Evolutionary conservation across 1,284 basidiomycete species (phyloP).

Genomic region (Meira miltonrushii): DNA sequence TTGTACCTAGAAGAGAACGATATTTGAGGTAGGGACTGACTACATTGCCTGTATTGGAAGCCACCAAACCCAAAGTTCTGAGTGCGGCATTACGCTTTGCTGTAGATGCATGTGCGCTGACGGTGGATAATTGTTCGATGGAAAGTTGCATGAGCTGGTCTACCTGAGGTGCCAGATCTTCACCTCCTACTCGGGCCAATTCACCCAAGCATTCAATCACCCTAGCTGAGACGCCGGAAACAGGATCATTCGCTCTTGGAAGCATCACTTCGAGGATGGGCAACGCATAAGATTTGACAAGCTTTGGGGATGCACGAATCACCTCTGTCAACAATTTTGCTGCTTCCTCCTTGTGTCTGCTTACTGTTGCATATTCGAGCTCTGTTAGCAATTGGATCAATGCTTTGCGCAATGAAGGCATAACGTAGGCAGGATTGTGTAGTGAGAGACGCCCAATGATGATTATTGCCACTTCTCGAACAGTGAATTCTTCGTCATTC

Average conservation of each 20-base stretch:
- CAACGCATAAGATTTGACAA: conserved; percentile 95
- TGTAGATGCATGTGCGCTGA: conserved; percentile 68
- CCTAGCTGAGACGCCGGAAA: conserved; percentile 82
- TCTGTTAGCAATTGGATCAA: conserved; percentile 95
- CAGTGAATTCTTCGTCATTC: conserved; percentile 94
- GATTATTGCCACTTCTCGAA: conserved; percentile 80
- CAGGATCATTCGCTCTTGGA: conserved; percentile 76
- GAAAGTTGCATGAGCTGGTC: conserved; percentile 84
- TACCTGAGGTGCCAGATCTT: conserved; percentile 78
- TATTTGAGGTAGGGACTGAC: conserved; percentile 85
- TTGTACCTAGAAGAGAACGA: conserved; percentile 78
- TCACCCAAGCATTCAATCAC: conserved; percentile 93
- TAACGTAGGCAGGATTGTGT: conserved; percentile 97
- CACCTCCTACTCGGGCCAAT: conserved; percentile 84
- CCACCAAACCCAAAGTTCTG: conserved; percentile 87
- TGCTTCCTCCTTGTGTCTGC: conserved; percentile 65
- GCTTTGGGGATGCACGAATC: conserved; percentile 69
- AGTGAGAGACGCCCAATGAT: conserved; percentile 90
- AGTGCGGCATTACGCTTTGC: conserved; percentile 77
- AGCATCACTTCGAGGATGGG: conserved; percentile 89
- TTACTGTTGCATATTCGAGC: conserved; percentile 88
- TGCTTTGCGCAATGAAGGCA: conserved; percentile 93
- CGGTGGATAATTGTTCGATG: conserved; percentile 69
- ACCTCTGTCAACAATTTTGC: conserved; percentile 49
- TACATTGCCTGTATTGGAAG: conserved; percentile 91